phyloP scores from a whole-genome alignment of 257 asterid genomes.

The Jasminum sambac region DNA sequence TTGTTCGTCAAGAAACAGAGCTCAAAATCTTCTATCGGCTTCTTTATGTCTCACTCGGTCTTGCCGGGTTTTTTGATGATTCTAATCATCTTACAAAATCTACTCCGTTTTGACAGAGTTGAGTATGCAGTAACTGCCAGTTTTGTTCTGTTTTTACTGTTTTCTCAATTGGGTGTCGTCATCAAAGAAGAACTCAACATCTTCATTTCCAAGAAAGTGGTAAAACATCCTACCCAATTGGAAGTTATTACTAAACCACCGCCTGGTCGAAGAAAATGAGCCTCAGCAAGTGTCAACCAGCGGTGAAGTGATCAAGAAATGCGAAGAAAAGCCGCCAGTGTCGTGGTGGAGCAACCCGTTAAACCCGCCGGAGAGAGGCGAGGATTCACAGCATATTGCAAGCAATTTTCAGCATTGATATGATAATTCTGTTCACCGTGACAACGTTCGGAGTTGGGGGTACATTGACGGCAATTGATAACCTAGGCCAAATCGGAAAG shows the following conservation, averaged over 20 bases:
- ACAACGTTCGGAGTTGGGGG: conserved; percentile 55
- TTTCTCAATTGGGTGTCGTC: conserved; percentile 34
- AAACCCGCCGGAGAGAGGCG: conserved; percentile 46
- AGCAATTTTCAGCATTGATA: conserved; percentile 44
- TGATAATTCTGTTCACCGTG: conserved; percentile 35
- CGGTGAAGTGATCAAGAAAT: conserved; percentile 11
- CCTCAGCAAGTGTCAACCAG: background rate
- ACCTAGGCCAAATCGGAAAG: conserved; percentile 46
- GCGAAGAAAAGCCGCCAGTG: background rate
- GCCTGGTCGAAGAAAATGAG: background rate
- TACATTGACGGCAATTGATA: conserved; percentile 49
- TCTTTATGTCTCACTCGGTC: conserved; percentile 40
- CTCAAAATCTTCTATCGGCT: conserved; percentile 44
- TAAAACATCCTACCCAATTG: conserved; percentile 8
- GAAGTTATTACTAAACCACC: conserved; percentile 6
- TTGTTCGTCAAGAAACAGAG: conserved; percentile 39
- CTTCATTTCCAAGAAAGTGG: conserved; percentile 26
- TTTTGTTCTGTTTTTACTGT: conserved; percentile 37
- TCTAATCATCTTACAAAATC: conserved; percentile 41
- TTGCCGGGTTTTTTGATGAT: conserved; percentile 56
- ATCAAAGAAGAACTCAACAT: conserved; percentile 40
- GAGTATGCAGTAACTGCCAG: conserved; percentile 40
- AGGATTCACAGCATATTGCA: conserved; percentile 44
- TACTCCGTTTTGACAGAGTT: conserved; percentile 23
- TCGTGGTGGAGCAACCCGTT: conserved; percentile 38